Evolutionary conservation across 1,284 basidiomycete species (phyloP).

Genomic region (Moesziomyces sp.): DNA sequence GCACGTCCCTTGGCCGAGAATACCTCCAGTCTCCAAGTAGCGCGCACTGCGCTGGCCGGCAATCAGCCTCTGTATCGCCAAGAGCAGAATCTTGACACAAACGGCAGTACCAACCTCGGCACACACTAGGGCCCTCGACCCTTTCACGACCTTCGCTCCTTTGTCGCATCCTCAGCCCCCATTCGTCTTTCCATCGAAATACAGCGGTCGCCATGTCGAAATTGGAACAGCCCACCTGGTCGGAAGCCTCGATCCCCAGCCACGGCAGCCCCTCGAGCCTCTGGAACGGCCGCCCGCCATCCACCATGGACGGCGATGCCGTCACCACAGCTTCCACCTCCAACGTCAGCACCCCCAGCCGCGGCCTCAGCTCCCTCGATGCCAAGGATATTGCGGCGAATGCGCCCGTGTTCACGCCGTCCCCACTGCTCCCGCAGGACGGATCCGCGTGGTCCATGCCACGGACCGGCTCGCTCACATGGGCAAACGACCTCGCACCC

Average conservation of each 20-base stretch:
- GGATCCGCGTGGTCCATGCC: constrained; percentile 38
- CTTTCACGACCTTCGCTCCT: not conserved
- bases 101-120: constrained; percentile 18
- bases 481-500: constrained; percentile 27
- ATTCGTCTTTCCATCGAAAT: constrained; percentile 8
- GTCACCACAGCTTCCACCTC: constrained; percentile 39
- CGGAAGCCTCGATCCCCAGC: constrained; percentile 26
- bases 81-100: constrained; percentile 3
- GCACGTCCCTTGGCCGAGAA: not conserved
- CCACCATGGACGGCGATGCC: constrained; percentile 39
- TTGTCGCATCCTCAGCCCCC: constrained; percentile 6
- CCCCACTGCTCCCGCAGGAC: constrained; percentile 38
- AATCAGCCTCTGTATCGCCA: not conserved
- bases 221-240: constrained; percentile 32
- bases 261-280: constrained; percentile 37
- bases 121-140: not conserved
- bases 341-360: constrained; percentile 41
- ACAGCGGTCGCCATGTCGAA: constrained; percentile 26
- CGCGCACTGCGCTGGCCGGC: not conserved
- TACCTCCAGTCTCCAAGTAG: too few relatives aligned
- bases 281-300: constrained; percentile 39
- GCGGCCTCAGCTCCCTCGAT: constrained; percentile 22
- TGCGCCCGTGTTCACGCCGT: constrained; percentile 28
- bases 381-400: constrained; percentile 17
- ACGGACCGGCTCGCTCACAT: constrained; percentile 21